A percentile compares a stretch with the other conserved stretches of the same genome.
phyloP scores from a whole-genome alignment of 345 rosid genomes.

The Cochlearia excelsa region DNA sequence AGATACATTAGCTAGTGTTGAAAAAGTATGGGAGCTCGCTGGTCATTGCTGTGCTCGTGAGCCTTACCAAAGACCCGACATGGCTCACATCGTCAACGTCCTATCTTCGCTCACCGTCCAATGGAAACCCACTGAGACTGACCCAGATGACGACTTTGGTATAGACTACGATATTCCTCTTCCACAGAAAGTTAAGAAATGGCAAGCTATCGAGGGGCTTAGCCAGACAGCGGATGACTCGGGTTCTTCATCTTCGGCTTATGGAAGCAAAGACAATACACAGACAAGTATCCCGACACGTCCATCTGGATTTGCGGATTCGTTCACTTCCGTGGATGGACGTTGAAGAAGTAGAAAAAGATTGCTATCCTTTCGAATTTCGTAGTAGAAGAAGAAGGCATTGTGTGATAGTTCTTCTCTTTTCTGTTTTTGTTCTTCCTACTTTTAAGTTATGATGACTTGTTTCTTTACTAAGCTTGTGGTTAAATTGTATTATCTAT shows the following conservation, averaged over 20 bases:
- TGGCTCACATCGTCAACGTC: constrained; percentile 73
- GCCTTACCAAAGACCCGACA: constrained; percentile 84
- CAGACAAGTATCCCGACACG: constrained; percentile 80
- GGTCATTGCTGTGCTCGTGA: constrained; percentile 76
- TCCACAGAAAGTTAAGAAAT: constrained; percentile 66
- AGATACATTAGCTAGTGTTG: constrained; percentile 57
- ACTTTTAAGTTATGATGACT: too few species aligned
- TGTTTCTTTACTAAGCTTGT: too few species aligned
- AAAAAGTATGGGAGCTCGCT: constrained; percentile 69
- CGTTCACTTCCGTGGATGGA: constrained; percentile 79
- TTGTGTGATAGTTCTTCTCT: constrained; percentile 17
- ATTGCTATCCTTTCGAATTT: background rate
- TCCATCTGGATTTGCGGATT: constrained; percentile 86
- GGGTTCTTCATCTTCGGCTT: constrained; percentile 39
- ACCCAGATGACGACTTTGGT: constrained; percentile 55
- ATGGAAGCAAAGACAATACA: constrained; percentile 57
- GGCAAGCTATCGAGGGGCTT: constrained; percentile 66
- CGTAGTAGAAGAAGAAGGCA: constrained; percentile 21
- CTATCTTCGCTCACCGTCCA: constrained; percentile 69
- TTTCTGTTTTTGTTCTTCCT: background rate
- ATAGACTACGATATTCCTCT: constrained; percentile 70
- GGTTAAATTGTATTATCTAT: too few species aligned
- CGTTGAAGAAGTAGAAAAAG: constrained; percentile 42
- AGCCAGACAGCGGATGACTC: constrained; percentile 49
- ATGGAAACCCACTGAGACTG: constrained; percentile 67